A percentile compares a stretch with the other conserved stretches of the same genome.
These are phyloP conservation scores for Cadophora sp. DNA, from an alignment of 2,329 filamentous ascomycete species.

Conservation along the genomic window DNA sequence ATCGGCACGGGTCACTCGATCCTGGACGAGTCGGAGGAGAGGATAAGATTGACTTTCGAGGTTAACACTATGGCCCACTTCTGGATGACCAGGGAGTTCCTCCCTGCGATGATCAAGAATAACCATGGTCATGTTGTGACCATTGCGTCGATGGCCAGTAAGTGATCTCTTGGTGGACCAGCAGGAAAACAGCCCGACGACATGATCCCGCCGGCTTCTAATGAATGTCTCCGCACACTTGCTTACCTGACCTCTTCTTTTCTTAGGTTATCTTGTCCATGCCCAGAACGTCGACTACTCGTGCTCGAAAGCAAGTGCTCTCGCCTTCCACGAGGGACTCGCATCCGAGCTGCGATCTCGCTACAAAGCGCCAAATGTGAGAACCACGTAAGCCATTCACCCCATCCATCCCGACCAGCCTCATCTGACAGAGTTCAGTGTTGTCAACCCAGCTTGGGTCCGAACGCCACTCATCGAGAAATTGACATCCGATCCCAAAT, in stretches of 20 bases:
- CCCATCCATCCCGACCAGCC: background rate
- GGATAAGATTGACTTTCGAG: conserved; percentile 70
- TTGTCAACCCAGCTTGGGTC: conserved; percentile 45
- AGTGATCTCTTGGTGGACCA: background rate
- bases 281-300: conserved; percentile 64
- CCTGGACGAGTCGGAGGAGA: conserved; percentile 59
- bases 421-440: conserved; percentile 15
- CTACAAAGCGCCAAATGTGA: conserved; percentile 68
- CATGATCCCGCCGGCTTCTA: no score
- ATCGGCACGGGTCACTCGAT: conserved; percentile 64
- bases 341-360: conserved; percentile 60
- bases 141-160: conserved; percentile 22
- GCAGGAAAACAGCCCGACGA: conserved; percentile 3
- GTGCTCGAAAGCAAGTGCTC: conserved; percentile 69
- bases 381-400: conserved; percentile 46
- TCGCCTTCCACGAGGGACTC: conserved; percentile 72
- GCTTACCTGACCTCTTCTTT: background rate
- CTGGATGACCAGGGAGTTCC: conserved; percentile 67
- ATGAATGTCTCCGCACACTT: background rate
- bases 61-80: conserved; percentile 74
- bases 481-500: conserved; percentile 55
- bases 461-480: conserved; percentile 63
- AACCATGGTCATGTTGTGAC: conserved; percentile 75
- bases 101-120: conserved; percentile 66
- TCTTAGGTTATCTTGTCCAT: conserved; percentile 31